Base-by-base conservation (phyloP, 148 eudicot species). In the Chenopodium berlandieri region DNA sequence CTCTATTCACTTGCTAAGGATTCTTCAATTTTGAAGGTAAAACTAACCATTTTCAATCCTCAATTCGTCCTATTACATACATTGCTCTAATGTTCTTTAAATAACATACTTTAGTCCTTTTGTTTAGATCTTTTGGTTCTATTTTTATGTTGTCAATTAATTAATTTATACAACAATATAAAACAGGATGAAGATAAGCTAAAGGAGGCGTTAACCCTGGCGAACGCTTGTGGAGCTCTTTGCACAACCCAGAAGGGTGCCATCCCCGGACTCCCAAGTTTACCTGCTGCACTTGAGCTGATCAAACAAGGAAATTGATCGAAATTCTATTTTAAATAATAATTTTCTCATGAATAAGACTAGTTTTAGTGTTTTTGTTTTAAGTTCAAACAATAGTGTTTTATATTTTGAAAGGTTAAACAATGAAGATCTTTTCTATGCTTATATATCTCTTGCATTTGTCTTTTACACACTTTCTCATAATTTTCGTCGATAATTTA, bases 161-260 rank as follows among this genome's bases (percentile, higher is more conserved):
- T 46, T 63, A 7, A 37, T n/a, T 56, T 11, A 50, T 4, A 13
- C 0, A 4, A 32, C 12, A 23, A 7, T 80, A 71, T 47, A n/a
- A 2, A 73, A 52, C 44, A 90, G 90, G 90, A 90, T 75, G 91
- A 90, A 74, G 76, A 31, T 17, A 88, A 83, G 81, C 34, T 90
- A 75, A 90, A 83, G 78, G 81, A 87, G 12, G 88, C 83, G 1
- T 52, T 90, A 71, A 74, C 47, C 19, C 40, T 88, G 25, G 77
- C 89, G 0, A 90, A 90, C 50, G 93, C 92, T 2, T 90, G 93
- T 75, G 93, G 93, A 7, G 93, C 93, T 25, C 31, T 89, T 7
- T 80, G 85, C 16, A 88, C 90, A 23, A 88, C 88, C 1, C 85
- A 88, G 79, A 90, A 87, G 69, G 93, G 93, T 13, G 93, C 93